Conservation (phyloP, 2,329 filamentous ascomycete species). For the Thermothelomyces thermophilus region DNA sequence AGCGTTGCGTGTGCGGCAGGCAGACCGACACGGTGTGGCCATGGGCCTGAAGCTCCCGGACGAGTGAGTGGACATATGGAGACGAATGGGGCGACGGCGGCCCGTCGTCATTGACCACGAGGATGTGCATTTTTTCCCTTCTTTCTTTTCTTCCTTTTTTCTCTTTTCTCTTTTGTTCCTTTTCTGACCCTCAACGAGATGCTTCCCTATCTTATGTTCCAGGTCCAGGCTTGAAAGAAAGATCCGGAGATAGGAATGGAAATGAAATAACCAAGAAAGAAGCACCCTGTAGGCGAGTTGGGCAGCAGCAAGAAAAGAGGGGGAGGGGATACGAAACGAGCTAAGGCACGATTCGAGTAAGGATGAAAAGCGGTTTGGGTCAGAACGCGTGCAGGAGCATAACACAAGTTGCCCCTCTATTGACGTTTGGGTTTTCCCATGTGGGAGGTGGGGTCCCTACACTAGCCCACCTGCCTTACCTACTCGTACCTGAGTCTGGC, state of each 20-base stretch:
- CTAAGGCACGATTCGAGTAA: neutral
- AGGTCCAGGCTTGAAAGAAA: neutral
- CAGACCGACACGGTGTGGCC: constrained; percentile 89
- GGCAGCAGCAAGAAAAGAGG: constrained; percentile 8
- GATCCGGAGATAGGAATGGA: neutral
- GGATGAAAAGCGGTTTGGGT: neutral
- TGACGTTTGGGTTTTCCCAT: constrained; percentile 17
- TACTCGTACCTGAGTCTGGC: too few species aligned
- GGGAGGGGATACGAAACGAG: neutral
- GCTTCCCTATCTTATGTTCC: neutral
- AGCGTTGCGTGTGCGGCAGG: constrained; percentile 83
- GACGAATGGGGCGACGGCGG: constrained; percentile 72
- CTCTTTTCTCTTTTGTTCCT: too few species aligned
- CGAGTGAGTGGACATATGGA: constrained; percentile 71
- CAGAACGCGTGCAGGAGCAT: neutral
- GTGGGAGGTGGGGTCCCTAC: constrained; percentile 10
- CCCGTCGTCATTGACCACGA: constrained; percentile 73
- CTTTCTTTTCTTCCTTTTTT: too few species aligned
- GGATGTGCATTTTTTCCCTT: constrained; percentile 49
- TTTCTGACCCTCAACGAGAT: too few species aligned
- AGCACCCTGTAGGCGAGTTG: constrained; percentile 4
- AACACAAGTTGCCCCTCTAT: constrained; percentile 17
- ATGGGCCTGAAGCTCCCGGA: constrained; percentile 61
- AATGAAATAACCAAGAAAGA: neutral
- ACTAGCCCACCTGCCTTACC: too few species aligned